A percentile compares a stretch with the other conserved stretches of the same genome.
phyloP scores from a whole-genome alignment of 805 yeast genomes.

The Candida sithepensis region DNA sequence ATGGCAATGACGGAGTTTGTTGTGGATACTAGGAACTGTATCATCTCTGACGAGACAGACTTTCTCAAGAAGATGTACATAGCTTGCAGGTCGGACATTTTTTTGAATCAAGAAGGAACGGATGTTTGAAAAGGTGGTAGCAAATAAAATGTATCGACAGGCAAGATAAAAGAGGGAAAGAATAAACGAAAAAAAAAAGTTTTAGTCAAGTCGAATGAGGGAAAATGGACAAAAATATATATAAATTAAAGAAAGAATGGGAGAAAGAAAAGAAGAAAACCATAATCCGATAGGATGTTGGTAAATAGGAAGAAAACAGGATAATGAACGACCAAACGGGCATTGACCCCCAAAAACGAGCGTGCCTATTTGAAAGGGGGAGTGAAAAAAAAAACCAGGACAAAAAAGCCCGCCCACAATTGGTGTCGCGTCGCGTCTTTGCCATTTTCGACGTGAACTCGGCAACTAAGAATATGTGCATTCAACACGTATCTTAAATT shows the following conservation, averaged over 20 bases:
- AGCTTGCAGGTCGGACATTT: constrained; percentile 45
- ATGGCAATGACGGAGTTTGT: constrained; percentile 55
- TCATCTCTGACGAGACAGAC: constrained; percentile 57
- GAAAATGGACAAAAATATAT: no score
- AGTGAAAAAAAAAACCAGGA: background rate
- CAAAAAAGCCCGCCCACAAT: no score
- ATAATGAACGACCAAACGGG: background rate
- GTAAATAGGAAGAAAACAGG: background rate
- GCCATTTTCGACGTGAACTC: background rate
- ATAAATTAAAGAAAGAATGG: no score
- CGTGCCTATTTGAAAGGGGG: constrained; percentile 7
- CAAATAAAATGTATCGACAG: background rate
- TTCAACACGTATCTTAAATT: no score
- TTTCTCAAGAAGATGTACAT: constrained; percentile 50
- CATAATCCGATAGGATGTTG: background rate
- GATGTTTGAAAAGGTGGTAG: background rate
- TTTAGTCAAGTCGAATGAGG: no score
- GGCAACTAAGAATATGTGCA: no score
- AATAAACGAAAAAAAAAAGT: background rate
- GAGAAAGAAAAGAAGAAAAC: background rate
- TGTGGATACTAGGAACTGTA: constrained; percentile 52
- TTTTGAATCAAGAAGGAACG: background rate
- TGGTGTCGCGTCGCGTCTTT: constrained; percentile 2
- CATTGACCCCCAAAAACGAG: background rate
- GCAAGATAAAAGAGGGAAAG: background rate